Evolutionary conservation across 169 alveolate species (phyloP).

Genomic region (Cryptosporidium viatorum): DNA sequence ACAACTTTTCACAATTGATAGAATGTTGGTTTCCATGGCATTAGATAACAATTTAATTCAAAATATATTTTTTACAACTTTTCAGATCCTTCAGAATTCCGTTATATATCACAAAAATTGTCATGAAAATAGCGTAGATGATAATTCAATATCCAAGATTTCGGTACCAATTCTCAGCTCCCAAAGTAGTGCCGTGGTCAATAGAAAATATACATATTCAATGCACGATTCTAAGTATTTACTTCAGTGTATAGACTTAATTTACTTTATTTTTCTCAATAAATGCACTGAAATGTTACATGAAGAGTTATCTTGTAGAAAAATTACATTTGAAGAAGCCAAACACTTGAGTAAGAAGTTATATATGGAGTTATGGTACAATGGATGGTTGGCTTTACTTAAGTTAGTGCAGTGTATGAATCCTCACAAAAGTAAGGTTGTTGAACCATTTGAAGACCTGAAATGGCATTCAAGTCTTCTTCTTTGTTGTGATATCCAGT

Average conservation of each 20-base stretch:
- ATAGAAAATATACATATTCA: slow-evolving; percentile 46
- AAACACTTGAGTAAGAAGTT: background rate
- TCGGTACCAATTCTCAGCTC: slow-evolving; percentile 15
- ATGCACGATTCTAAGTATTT: slow-evolving; percentile 66
- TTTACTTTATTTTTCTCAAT: slow-evolving; percentile 16
- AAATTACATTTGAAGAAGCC: background rate
- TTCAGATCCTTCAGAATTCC: slow-evolving; percentile 30
- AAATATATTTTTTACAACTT: slow-evolving; percentile 46
- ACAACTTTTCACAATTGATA: slow-evolving; percentile 63
- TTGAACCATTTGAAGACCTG: slow-evolving; percentile 10
- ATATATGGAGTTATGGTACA: slow-evolving; percentile 49
- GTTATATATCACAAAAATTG: background rate
- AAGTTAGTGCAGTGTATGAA: slow-evolving; percentile 37
- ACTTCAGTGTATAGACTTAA: slow-evolving; percentile 32
- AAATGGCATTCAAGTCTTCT: slow-evolving; percentile 64
- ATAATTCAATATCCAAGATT: background rate
- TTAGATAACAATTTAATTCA: slow-evolving; percentile 26
- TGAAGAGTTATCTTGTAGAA: background rate
- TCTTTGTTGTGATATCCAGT: slow-evolving; percentile 58
- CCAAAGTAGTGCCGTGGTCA: background rate
- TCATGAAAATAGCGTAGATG: background rate
- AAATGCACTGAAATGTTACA: slow-evolving; percentile 7
- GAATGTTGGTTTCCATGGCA: slow-evolving; percentile 33
- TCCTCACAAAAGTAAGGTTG: slow-evolving; percentile 8
- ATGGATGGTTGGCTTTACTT: slow-evolving; percentile 52